Base-by-base conservation (phyloP, 306 rosid species). In the Quercus berberidifolia region DNA sequence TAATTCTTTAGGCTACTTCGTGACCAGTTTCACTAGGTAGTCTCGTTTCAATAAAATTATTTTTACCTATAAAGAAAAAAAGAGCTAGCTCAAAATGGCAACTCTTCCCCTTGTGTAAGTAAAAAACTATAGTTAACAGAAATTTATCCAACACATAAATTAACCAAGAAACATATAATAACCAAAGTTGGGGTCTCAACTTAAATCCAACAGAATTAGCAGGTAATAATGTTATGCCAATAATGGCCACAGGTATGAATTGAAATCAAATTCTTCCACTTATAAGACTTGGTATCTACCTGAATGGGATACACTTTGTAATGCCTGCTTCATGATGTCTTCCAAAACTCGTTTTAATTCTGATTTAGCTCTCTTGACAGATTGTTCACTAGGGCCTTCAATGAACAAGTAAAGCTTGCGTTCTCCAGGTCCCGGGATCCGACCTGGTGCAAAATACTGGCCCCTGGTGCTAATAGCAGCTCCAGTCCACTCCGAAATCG, bases 391-490 rank as follows among this genome's bases (percentile, higher is more conserved):
- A 56, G 98, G 97, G 69, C 98, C 98, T 84, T 94, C 97, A 77
- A 94, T 94, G 82, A 92, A 94, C 88, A 94, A 82, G 84, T 92
- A 91, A 13, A 94, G 93, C 78, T 94, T 94, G 85, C 98, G 98
- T 10, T 92, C 98, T 65, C 93, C 97, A 46, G 97, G 91, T 76
- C 98, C 97, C 18, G 97, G 51, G 6, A 92, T 33, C 82, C 81
- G 89, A 18, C 98, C 97, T 23, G 96, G 92, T 55, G 93, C 97
- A 81, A 88, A 91, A 85, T 64, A 92, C 83, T 94, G 97, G 41
- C 98, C 98, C 89, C 98, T 91, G 3, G 97, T 94, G 71, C 97
- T 91, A 81, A 94, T 94, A 43, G 98, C 98, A 56, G 97, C 98
- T 87, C 97, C 98, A 26, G 97, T 92, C 96, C 96, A 94, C 54